Conservation (phyloP, 768 basidiomycete species). For the Lanmaoa rubissima region DNA sequence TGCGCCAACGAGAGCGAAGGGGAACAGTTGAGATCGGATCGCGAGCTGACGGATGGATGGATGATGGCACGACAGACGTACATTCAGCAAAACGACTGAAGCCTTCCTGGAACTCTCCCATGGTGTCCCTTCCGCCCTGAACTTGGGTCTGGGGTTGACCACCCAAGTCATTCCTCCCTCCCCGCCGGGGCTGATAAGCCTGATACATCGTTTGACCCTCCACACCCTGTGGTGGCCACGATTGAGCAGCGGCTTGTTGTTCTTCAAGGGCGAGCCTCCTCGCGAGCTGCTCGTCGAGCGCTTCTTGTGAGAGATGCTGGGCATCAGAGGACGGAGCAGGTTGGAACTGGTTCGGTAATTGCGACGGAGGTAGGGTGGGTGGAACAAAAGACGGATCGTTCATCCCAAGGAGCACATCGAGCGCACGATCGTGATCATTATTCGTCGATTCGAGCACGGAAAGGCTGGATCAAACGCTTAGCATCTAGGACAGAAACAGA, state of each 20-base stretch:
- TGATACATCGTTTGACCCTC: slow-evolving; percentile 16
- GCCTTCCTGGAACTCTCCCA: slow-evolving; percentile 71
- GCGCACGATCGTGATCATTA: slow-evolving; percentile 71
- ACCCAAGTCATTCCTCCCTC: slow-evolving; percentile 8
- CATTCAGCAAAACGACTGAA: slow-evolving; percentile 77
- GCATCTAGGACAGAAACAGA: neutral
- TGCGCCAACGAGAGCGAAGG: neutral
- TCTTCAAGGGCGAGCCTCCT: slow-evolving; percentile 68
- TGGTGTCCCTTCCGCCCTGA: slow-evolving; percentile 44
- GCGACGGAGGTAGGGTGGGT: slow-evolving; percentile 16
- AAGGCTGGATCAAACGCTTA: slow-evolving; percentile 38
- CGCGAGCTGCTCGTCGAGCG: slow-evolving; percentile 79
- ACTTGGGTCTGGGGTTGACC: slow-evolving; percentile 8
- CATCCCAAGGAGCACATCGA: slow-evolving; percentile 80
- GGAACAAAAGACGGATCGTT: slow-evolving; percentile 75
- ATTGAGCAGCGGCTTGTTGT: slow-evolving; percentile 31
- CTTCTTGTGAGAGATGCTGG: slow-evolving; percentile 48
- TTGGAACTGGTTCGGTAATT: neutral
- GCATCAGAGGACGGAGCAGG: slow-evolving; percentile 25
- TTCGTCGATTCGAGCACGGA: slow-evolving; percentile 71
- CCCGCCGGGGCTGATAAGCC: slow-evolving; percentile 25
- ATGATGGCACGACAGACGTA: slow-evolving; percentile 35
- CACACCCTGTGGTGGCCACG: slow-evolving; percentile 16
- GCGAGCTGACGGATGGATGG: neutral
- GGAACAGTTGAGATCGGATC: neutral